Evolutionary conservation across 2,329 filamentous ascomycete species (phyloP).

Genomic region (Aspergillus sp.): DNA sequence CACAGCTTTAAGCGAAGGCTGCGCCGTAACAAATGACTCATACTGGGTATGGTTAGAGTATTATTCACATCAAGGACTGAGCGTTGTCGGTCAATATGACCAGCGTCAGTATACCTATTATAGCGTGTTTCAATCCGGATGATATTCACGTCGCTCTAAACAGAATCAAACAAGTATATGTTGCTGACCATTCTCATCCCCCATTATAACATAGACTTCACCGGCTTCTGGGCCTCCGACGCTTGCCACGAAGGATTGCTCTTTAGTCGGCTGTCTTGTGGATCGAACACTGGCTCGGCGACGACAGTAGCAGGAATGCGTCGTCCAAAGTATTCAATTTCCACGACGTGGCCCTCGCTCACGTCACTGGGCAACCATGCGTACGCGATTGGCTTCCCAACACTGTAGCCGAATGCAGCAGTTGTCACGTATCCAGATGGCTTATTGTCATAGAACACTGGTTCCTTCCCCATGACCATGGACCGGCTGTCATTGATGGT

Average conservation of each 20-base stretch:
- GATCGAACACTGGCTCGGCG: slow-evolving; percentile 51
- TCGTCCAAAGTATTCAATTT: slow-evolving; percentile 62
- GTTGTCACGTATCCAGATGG: slow-evolving; percentile 59
- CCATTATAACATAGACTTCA: not conserved
- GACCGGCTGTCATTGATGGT: slow-evolving; percentile 57
- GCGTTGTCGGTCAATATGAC: no score
- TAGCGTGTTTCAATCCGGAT: no score
- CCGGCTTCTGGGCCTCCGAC: not conserved
- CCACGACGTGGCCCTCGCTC: slow-evolving; percentile 50
- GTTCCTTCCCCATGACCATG: slow-evolving; percentile 62
- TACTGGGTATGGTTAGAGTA: no score
- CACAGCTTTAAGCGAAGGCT: no score
- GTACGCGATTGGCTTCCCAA: slow-evolving; percentile 60
- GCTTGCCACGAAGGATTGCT: slow-evolving; percentile 14
- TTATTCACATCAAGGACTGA: no score
- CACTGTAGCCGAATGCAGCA: slow-evolving; percentile 59
- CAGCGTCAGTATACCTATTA: no score
- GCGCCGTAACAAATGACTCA: no score
- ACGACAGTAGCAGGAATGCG: slow-evolving; percentile 55
- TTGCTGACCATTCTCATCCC: no score
- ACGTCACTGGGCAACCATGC: slow-evolving; percentile 55
- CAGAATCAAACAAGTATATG: no score
- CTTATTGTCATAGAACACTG: slow-evolving; percentile 52
- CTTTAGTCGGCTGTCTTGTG: slow-evolving; percentile 37
- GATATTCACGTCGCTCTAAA: no score